Evolutionary conservation across 768 basidiomycete species (phyloP).

Genomic region (Mycena floridula): DNA sequence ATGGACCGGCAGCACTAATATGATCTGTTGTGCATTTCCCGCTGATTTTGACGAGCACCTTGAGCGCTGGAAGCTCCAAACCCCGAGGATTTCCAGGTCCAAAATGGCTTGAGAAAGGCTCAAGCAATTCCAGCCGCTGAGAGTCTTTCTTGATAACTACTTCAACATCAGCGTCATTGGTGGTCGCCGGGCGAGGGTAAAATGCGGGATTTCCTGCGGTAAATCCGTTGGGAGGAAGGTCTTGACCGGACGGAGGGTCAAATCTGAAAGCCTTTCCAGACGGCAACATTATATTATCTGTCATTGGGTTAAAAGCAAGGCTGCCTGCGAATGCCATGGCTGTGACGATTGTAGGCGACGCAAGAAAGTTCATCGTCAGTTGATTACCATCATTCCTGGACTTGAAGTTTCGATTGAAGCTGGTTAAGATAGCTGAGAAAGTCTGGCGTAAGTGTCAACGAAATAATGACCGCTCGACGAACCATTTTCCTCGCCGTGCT

Average conservation of each 20-base stretch:
- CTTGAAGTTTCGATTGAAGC: conserved; percentile 89
- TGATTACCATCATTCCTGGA: conserved; percentile 95
- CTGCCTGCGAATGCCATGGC: conserved; percentile 96
- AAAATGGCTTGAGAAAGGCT: conserved; percentile 83
- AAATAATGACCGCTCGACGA: conserved; percentile 11
- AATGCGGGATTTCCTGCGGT: conserved; percentile 66
- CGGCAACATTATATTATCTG: conserved; percentile 60
- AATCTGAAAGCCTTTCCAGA: conserved; percentile 83
- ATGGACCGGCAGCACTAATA: conserved; percentile 96
- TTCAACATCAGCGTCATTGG: conserved; percentile 68
- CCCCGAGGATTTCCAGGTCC: conserved; percentile 40
- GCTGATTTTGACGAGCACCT: conserved; percentile 82
- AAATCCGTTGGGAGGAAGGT: conserved; percentile 82
- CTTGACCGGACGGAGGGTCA: conserved; percentile 73
- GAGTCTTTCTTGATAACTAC: conserved; percentile 76
- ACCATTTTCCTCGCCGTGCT: conserved; percentile 90
- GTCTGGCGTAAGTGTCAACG: conserved; percentile 3
- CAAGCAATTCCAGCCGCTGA: conserved; percentile 78
- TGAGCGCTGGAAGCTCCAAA: conserved; percentile 75
- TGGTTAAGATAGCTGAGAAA: conserved; percentile 80
- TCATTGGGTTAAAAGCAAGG: conserved; percentile 89
- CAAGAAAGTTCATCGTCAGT: conserved; percentile 95
- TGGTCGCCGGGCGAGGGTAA: conserved; percentile 71
- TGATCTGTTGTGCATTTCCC: conserved; percentile 99
- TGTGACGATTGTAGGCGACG: conserved; percentile 94